Conservation (phyloP, 2,329 filamentous ascomycete genomes). For the Apiospora kogelbergensis region DNA sequence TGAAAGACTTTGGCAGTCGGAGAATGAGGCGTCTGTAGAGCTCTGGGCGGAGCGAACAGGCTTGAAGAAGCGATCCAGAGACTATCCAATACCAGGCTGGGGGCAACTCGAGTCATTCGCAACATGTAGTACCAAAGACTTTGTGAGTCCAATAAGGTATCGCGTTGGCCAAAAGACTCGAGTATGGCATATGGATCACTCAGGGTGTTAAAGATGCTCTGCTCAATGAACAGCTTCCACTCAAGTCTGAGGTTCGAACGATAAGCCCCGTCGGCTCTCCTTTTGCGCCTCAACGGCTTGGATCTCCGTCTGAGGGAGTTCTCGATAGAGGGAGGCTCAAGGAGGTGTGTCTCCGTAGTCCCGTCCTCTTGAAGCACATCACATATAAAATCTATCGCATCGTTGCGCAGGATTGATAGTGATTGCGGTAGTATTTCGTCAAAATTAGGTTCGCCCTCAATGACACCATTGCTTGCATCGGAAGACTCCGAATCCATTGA, state of each 20-base stretch:
- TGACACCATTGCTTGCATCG: conserved; percentile 16
- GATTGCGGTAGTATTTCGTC: conserved; percentile 54
- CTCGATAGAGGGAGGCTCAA: conserved; percentile 39
- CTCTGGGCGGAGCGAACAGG: conserved; percentile 56
- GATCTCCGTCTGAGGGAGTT: conserved; percentile 29
- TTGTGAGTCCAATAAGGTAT: conserved; percentile 57
- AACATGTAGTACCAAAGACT: conserved; percentile 64
- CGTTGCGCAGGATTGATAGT: conserved; percentile 51
- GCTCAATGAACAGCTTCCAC: conserved; percentile 63
- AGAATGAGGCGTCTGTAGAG: conserved; percentile 40
- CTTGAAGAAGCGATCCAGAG: conserved; percentile 62
- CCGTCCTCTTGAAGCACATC: conserved; percentile 58
- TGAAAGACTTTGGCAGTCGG: conserved; percentile 38
- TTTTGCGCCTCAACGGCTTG: conserved; percentile 27
- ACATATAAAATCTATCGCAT: conserved; percentile 60
- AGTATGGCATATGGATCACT: conserved; percentile 56
- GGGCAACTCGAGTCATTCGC: conserved; percentile 55
- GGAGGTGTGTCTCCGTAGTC: conserved; percentile 49
- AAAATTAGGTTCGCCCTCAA: conserved; percentile 21
- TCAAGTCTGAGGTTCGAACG: conserved; percentile 38
- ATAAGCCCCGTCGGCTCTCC: conserved; percentile 23
- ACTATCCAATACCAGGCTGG: conserved; percentile 61
- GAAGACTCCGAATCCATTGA: conserved; percentile 12
- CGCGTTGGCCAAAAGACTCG: conserved; percentile 55
- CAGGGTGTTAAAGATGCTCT: conserved; percentile 64